phyloP scores from a whole-genome alignment of 495 filamentous ascomycete species.

The Hyaloscypha bicolor region DNA sequence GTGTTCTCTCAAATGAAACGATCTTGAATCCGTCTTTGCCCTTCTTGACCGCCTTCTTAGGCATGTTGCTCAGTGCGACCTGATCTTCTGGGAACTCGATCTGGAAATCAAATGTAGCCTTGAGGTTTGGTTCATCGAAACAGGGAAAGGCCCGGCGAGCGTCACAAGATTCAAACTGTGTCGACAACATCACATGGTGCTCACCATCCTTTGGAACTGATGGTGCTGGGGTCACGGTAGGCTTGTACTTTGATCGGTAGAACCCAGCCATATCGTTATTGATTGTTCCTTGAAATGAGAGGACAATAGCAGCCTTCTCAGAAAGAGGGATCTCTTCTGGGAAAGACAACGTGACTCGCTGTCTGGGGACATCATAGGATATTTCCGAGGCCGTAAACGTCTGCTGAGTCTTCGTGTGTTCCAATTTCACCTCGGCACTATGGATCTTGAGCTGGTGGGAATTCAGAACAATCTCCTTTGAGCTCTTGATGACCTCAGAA shows the following conservation, averaged over 20 bases:
- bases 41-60: slow-evolving; percentile 63
- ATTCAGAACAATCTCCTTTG: slow-evolving; percentile 77
- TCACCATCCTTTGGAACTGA: slow-evolving; percentile 79
- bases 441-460: slow-evolving; percentile 64
- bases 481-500: slow-evolving; percentile 60
- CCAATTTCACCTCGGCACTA: slow-evolving; percentile 48
- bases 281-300: slow-evolving; percentile 83
- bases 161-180: slow-evolving; percentile 96
- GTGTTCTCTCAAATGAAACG: slow-evolving; percentile 83
- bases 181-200: slow-evolving; percentile 90
- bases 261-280: slow-evolving; percentile 97
- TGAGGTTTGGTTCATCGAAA: slow-evolving; percentile 97
- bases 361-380: slow-evolving; percentile 75
- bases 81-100: slow-evolving; percentile 88
- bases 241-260: slow-evolving; percentile 93
- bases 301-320: slow-evolving; percentile 61
- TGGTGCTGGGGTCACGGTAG: slow-evolving; percentile 62
- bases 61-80: slow-evolving; percentile 91
- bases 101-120: slow-evolving; percentile 90
- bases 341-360: slow-evolving; percentile 77
- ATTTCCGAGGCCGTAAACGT: slow-evolving; percentile 64
- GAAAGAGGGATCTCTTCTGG: slow-evolving; percentile 63
- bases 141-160: slow-evolving; percentile 93
- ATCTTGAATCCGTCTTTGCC: slow-evolving; percentile 67
- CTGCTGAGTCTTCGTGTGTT: slow-evolving; percentile 49